These are phyloP conservation scores for Phytophthora litchii DNA, from an alignment of 352 stramenopile species.

Conservation along the genomic window DNA sequence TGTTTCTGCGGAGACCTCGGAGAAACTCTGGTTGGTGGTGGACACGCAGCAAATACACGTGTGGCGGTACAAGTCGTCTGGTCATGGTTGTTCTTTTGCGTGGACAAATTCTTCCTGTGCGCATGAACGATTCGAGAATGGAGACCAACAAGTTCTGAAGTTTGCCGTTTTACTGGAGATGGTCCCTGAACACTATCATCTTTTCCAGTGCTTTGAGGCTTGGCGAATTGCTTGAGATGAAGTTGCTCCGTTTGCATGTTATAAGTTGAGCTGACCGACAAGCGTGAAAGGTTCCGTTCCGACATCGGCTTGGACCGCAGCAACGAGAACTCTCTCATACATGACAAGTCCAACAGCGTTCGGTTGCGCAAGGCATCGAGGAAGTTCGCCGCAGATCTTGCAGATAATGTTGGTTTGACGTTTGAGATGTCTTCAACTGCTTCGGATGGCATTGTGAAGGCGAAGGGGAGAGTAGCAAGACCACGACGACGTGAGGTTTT, in stretches of 20 bases:
- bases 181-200: not conserved
- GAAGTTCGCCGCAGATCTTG: constrained; percentile 23
- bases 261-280: constrained; percentile 51
- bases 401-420: constrained; percentile 2
- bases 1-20: constrained; percentile 6
- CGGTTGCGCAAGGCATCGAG: constrained; percentile 41
- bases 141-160: constrained; percentile 5
- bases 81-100: not conserved
- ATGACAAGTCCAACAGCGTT: constrained; percentile 55
- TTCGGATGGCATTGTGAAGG: constrained; percentile 25
- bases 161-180: constrained; percentile 16
- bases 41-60: constrained; percentile 2
- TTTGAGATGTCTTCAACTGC: constrained; percentile 1
- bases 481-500: constrained; percentile 17
- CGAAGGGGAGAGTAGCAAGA: constrained; percentile 29
- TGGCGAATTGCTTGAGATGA: constrained; percentile 40
- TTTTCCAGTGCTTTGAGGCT: constrained; percentile 2
- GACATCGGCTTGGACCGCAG: constrained; percentile 37
- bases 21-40: constrained; percentile 10
- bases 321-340: constrained; percentile 62
- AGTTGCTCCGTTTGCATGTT: constrained; percentile 51
- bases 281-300: constrained; percentile 46
- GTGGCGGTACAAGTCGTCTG: not conserved
- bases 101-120: constrained; percentile 17
- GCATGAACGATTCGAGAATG: constrained; percentile 12